Evolutionary conservation across 1,139 yeast species (phyloP).

Genomic region (Debaryomycetaceae sp.): DNA sequence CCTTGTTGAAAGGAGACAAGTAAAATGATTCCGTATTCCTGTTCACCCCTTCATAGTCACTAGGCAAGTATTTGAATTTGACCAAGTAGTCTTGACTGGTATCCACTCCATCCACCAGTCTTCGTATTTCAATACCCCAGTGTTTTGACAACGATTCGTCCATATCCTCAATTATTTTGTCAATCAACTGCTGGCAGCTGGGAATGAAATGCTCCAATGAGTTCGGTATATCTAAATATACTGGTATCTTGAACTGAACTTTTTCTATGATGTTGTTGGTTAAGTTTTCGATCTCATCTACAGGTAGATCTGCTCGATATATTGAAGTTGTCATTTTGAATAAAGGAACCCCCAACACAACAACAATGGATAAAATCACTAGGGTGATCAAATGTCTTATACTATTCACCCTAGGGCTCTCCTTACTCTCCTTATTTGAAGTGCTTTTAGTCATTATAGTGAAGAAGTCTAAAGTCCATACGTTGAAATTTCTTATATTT

Average conservation of each 20-base stretch:
- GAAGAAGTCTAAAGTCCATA: not conserved
- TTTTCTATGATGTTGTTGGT: constrained; percentile 30
- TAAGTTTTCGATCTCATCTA: constrained; percentile 44
- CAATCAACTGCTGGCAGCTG: constrained; percentile 29
- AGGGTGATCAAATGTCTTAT: constrained; percentile 7
- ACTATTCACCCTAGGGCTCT: not conserved
- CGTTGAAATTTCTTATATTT: not conserved
- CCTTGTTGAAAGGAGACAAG: constrained; percentile 34
- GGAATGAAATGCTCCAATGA: constrained; percentile 23
- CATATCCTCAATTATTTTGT: constrained; percentile 17
- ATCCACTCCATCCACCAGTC: constrained; percentile 9
- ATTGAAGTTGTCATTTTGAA: constrained; percentile 71
- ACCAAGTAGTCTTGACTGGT: constrained; percentile 18
- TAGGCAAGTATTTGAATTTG: constrained; percentile 16
- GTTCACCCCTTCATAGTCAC: constrained; percentile 12
- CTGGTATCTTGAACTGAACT: constrained; percentile 52
- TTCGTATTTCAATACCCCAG: constrained; percentile 29
- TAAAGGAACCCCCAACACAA: constrained; percentile 65
- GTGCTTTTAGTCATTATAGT: not conserved
- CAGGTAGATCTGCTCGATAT: constrained; percentile 72
- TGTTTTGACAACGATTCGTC: constrained; percentile 20
- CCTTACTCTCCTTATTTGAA: not conserved
- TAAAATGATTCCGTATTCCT: constrained; percentile 18
- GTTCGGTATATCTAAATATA: constrained; percentile 47
- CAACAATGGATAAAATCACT: constrained; percentile 35